Base-by-base conservation (phyloP, 768 basidiomycete species). In the Saitozyma podzolica region DNA sequence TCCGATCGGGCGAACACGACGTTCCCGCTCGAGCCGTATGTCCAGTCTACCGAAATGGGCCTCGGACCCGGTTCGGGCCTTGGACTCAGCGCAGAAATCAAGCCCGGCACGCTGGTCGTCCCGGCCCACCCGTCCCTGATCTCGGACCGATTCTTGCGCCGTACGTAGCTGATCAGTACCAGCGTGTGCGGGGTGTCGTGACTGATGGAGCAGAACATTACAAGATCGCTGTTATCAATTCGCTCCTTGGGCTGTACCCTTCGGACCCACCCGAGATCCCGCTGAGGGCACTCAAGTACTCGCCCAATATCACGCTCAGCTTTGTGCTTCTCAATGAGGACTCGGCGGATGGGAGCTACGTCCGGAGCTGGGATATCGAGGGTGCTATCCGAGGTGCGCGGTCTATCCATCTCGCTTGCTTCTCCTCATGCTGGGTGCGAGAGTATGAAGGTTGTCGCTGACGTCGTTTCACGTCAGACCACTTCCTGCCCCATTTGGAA, bases 321-420 rank as follows among this genome's bases (percentile, higher is more conserved):
- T 96, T 98, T 81, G 90, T 89, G 13, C 82, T 99, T 8, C 80
- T 99, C 56, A 95, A 97, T 74, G 92, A 98, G 80, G 90, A 98
- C 75, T 85, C 89, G 4, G 81, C 88, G 1, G 83, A 84, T 11
- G 89, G 89, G 7, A 82, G 82, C 19, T 82, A 83, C 29, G 83
- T 87, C 16, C 63, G 82, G 40, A 81, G 84, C 7, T 97, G 95
- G 95, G 87, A 93, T 50, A 83, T 95, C 13, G 79, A 85, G 53
- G 66, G 78, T 17, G 87, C 86, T 9, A 81, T 96, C 10, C 67
- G 80, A 39, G 82, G 92, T 92, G 65, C 69, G 88, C 83, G 14
- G 5, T 29, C 11, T 14, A 20, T 54, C 43, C 52, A 13, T 55
- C 20, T 40, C 43, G 5, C 13, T 10, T 17, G 41, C 39, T 40